Base-by-base conservation (phyloP, 2,329 filamentous ascomycete species). In the Fusarium hainanense region DNA sequence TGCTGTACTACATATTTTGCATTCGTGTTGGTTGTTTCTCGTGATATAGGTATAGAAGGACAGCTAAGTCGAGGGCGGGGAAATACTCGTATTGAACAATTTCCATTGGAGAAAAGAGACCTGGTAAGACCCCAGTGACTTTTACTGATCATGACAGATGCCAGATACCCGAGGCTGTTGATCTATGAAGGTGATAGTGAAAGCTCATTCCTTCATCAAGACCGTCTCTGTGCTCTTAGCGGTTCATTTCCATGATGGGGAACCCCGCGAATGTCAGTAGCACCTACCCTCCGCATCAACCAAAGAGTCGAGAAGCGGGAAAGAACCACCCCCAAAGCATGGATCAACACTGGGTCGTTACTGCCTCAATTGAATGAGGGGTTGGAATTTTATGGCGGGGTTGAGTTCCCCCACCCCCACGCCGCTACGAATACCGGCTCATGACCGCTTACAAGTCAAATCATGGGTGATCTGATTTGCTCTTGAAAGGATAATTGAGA, bases 311-410 rank as follows among this genome's bases (percentile, higher is more conserved):
- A 28, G 42, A 50, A 54, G 54, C 28, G 21, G 48, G 46, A 4
- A 40, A 9, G 32, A 54, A 54, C 48, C 49, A 57, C 69, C 69
- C 69, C 69, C 69, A 72, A 72, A 63, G 48, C 44, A 60, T 54
- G 44, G 42, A 48, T 57, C 52, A 46, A 18, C 55, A 21, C 34
- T 25, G 41, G 41, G 41, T 12, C 25, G 12, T 47, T n/a, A 47
- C 34, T 52, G n/a, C 46, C 37, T 43, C 13, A 54, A 61, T 46
- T 21, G 40, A 57, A 37, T 52, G 68, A 63, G 61, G 62, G 41
- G 64, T 54, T 62, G 32, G 56, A 64, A 20, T 20, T 28, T 18
- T 10, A 28, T 52, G 49, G 49, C 49, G 63, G 68, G 55, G 63
- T 55, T 16, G 7, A 7, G 8, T 4, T 48, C 60, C 55, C 59